Percentiles rank a stretch among this genome's conserved stretches.
Evolutionary conservation across 1,284 basidiomycete genomes (phyloP).

Genomic region (Cystobasidium pallidum): DNA sequence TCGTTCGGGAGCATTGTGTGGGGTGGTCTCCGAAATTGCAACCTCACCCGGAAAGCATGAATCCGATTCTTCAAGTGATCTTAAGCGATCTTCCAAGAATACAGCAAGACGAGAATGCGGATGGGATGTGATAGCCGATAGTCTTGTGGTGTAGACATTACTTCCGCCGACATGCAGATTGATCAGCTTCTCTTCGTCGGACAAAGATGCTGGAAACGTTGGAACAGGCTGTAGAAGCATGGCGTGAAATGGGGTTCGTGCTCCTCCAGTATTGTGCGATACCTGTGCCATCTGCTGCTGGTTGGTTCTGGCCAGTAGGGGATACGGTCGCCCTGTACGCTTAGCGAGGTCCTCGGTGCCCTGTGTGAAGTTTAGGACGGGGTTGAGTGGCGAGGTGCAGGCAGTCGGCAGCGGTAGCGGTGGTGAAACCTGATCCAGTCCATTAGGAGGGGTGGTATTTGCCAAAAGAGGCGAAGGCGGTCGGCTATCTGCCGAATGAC

Average conservation of each 20-base stretch:
- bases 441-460: background rate
- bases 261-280: background rate
- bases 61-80: background rate
- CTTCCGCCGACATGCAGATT: slow-evolving; percentile 40
- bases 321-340: background rate
- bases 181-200: slow-evolving; percentile 39
- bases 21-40: no score
- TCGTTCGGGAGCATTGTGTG: background rate
- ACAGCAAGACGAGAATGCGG: slow-evolving; percentile 30
- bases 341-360: no score
- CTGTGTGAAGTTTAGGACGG: background rate
- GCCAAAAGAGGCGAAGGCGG: background rate
- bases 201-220: background rate
- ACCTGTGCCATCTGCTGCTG: background rate
- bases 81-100: slow-evolving; percentile 12
- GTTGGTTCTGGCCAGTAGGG: background rate
- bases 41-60: background rate
- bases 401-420: background rate
- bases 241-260: slow-evolving; percentile 25
- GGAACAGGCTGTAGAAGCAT: slow-evolving; percentile 9
- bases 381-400: background rate
- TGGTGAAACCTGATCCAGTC: background rate
- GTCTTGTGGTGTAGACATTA: slow-evolving; percentile 19
- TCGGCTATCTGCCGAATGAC: slow-evolving; percentile 19
- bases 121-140: slow-evolving; percentile 10